Percentiles rank a stretch among this genome's conserved stretches.
These are phyloP conservation scores for Trichophyton mentagrophytes DNA, from an alignment of 2,329 filamentous ascomycete species.

Conservation along the genomic window DNA sequence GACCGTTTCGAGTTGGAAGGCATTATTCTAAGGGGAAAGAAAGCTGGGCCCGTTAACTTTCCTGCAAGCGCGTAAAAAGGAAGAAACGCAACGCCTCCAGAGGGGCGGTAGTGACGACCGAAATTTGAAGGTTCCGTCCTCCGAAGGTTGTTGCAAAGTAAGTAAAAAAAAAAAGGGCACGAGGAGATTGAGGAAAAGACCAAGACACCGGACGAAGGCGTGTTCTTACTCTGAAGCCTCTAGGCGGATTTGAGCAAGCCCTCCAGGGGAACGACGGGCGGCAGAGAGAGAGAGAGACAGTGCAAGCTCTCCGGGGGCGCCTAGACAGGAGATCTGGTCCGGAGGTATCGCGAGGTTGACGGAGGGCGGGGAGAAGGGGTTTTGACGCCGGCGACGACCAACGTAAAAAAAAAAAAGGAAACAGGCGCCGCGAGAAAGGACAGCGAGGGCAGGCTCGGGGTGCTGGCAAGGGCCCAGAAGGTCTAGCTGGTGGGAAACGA, in stretches of 20 bases:
- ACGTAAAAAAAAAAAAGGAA: neutral
- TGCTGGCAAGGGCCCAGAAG: neutral
- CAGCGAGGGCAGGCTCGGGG: neutral
- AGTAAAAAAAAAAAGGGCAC: neutral
- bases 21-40: slow-evolving; percentile 7
- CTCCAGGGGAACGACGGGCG: neutral
- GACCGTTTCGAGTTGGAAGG: slow-evolving; percentile 15
- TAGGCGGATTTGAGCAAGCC: neutral
- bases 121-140: neutral
- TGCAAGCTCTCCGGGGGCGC: neutral
- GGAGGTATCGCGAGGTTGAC: neutral
- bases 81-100: neutral
- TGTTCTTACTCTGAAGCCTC: neutral
- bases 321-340: neutral
- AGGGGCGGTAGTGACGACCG: neutral
- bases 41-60: neutral
- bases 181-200: neutral
- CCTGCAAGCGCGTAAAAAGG: neutral
- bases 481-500: neutral
- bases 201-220: too few species aligned
- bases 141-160: neutral
- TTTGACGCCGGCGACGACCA: neutral
- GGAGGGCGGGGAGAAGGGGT: slow-evolving; percentile 1
- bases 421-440: neutral
- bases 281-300: neutral